Percentiles rank a stretch among this genome's conserved stretches.
These are phyloP conservation scores for Penicillium decumbens DNA, from an alignment of 2,329 filamentous ascomycete species.

Conservation along the genomic window DNA sequence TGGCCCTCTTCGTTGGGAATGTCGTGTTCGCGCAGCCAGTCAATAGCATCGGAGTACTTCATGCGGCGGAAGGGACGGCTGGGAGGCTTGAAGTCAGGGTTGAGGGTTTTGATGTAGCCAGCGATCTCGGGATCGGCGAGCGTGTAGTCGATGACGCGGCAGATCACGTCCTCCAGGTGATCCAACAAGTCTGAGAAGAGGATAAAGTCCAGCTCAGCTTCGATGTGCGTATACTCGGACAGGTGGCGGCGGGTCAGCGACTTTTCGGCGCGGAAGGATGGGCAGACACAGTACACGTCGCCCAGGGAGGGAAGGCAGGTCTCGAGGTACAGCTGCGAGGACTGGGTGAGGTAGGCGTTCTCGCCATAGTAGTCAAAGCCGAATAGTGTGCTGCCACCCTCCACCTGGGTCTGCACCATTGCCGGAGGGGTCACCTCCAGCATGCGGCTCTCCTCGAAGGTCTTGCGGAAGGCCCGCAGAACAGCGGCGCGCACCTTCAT, in stretches of 20 bases:
- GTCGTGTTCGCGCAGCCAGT: conserved; percentile 85
- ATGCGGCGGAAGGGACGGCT: conserved; percentile 87
- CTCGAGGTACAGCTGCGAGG: conserved; percentile 94
- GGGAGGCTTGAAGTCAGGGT: conserved; percentile 82
- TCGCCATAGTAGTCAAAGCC: conserved; percentile 84
- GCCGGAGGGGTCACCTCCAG: conserved; percentile 84
- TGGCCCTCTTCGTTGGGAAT: conserved; percentile 92
- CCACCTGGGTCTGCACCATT: conserved; percentile 90
- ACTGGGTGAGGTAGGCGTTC: conserved; percentile 90
- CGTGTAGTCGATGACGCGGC: conserved; percentile 73
- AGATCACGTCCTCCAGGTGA: conserved; percentile 84
- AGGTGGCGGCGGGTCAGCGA: conserved; percentile 89
- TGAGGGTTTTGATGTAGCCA: conserved; percentile 73
- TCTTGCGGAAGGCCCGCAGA: conserved; percentile 72
- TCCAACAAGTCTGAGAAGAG: conserved; percentile 80
- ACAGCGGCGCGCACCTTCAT: conserved; percentile 81
- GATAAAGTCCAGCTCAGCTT: conserved; percentile 95
- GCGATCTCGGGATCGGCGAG: conserved; percentile 69
- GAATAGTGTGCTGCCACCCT: conserved; percentile 89
- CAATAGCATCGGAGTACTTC: conserved; percentile 89
- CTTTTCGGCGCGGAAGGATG: conserved; percentile 98
- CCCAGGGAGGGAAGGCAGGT: conserved; percentile 86
- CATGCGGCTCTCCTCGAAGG: conserved; percentile 71
- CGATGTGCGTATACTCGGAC: conserved; percentile 94
- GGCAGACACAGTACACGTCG: conserved; percentile 96